Percentiles rank a stretch among this genome's conserved stretches.
phyloP scores from a whole-genome alignment of 225 moss, liverwort and hornwort genomes.

The Sphagnum tenellum region DNA sequence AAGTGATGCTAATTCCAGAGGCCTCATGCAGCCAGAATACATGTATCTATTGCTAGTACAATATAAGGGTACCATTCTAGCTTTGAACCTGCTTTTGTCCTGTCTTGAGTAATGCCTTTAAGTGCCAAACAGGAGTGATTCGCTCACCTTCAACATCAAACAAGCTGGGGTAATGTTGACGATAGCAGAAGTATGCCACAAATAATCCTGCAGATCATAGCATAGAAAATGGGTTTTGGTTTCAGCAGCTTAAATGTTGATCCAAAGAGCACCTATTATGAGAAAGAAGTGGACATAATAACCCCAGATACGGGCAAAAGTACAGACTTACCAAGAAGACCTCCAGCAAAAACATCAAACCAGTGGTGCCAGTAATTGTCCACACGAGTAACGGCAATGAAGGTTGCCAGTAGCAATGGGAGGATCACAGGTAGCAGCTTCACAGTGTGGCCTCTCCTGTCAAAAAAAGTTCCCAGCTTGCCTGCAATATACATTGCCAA shows the following conservation, averaged over 20 bases:
- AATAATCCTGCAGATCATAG: slow-evolving; percentile 7
- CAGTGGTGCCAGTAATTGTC: slow-evolving; percentile 54
- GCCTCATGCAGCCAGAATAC: no score
- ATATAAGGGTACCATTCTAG: no score
- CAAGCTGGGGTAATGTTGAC: slow-evolving; percentile 9
- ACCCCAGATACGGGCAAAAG: no score
- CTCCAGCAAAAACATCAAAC: slow-evolving; percentile 30
- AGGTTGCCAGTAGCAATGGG: slow-evolving; percentile 28
- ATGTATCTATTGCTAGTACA: no score
- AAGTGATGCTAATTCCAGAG: no score
- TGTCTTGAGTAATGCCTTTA: no score
- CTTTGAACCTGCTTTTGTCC: no score
- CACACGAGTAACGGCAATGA: slow-evolving; percentile 33
- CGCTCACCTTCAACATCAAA: slow-evolving; percentile 7
- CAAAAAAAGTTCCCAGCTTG: slow-evolving; percentile 51
- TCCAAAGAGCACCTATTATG: no score
- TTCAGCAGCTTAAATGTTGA: no score
- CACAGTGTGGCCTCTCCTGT: slow-evolving; percentile 50
- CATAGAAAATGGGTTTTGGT: neutral
- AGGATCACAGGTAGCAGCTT: slow-evolving; percentile 28
- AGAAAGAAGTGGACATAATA: no score
- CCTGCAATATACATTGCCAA: slow-evolving; percentile 64
- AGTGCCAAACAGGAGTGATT: no score
- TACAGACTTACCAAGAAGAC: slow-evolving; percentile 22
- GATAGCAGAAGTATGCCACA: slow-evolving; percentile 14